phyloP scores from a whole-genome alignment of 495 filamentous ascomycete genomes.

The Terfezia claveryi region DNA sequence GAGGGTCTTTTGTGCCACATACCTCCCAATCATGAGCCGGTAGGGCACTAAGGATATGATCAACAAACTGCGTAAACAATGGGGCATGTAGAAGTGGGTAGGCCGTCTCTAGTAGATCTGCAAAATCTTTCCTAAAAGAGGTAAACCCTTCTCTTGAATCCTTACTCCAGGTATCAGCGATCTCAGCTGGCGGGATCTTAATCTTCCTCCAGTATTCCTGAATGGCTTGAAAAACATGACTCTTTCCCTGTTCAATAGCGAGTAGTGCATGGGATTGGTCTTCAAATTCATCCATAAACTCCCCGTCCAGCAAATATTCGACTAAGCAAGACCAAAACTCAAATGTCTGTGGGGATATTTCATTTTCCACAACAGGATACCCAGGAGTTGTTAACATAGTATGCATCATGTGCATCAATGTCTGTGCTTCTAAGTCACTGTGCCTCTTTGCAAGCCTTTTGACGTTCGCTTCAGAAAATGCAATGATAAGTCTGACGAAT shows the following conservation, averaged over 20 bases:
- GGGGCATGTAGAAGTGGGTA: conserved; percentile 47
- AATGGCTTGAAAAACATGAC: conserved; percentile 32
- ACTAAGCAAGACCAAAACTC: conserved; percentile 68
- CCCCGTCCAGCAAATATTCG: conserved; percentile 29
- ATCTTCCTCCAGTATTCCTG: conserved; percentile 41
- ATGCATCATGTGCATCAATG: conserved; percentile 29
- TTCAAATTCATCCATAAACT: conserved; percentile 12
- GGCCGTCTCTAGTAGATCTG: conserved; percentile 55
- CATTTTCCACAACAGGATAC: conserved; percentile 53
- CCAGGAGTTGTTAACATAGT: conserved; percentile 49
- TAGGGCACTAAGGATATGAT: conserved; percentile 38
- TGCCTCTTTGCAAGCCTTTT: conserved; percentile 25
- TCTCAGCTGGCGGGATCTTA: conserved; percentile 31
- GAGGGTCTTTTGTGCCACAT: not conserved
- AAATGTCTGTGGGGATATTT: conserved; percentile 49
- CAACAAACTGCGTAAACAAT: conserved; percentile 47
- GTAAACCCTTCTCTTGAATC: conserved; percentile 49
- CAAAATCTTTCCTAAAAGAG: conserved; percentile 59
- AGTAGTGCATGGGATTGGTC: conserved; percentile 22
- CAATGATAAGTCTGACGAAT: conserved; percentile 46
- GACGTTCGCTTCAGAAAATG: conserved; percentile 41
- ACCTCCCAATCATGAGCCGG: conserved; percentile 18
- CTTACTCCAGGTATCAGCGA: conserved; percentile 39
- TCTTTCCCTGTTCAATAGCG: conserved; percentile 26
- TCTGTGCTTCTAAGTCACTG: conserved; percentile 18